Evolutionary conservation across 495 filamentous ascomycete species (phyloP).

Genomic region (Aspergillus bridgeri): DNA sequence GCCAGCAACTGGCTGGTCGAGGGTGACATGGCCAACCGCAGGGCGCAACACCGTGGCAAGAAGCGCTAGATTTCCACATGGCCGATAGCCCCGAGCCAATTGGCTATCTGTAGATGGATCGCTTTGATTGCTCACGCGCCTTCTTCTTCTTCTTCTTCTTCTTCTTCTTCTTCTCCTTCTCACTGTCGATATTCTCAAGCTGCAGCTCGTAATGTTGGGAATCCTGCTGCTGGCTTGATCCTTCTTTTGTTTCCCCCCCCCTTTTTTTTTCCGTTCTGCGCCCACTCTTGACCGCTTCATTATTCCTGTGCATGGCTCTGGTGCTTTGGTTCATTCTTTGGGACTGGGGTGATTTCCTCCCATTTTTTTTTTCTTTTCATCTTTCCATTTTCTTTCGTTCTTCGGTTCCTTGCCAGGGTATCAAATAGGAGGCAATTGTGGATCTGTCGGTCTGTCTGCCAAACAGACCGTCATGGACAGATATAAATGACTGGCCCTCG

Average conservation of each 20-base stretch:
- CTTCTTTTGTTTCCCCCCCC: too few relatives aligned
- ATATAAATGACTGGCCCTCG: conserved; percentile 1
- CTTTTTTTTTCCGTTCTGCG: neutral
- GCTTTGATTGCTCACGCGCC: neutral
- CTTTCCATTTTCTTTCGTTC: neutral
- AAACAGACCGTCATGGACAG: neutral
- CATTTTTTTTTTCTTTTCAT: conserved; percentile 15
- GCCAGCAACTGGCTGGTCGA: conserved; percentile 90
- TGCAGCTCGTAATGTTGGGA: neutral
- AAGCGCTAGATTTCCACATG: conserved; percentile 23
- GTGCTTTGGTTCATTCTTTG: conserved; percentile 36
- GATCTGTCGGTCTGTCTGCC: neutral
- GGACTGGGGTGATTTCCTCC: conserved; percentile 13
- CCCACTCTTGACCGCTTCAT: neutral
- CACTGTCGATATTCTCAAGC: conserved; percentile 2
- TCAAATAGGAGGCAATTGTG: conserved; percentile 11
- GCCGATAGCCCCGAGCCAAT: neutral
- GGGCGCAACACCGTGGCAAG: conserved; percentile 18
- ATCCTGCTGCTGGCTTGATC: neutral
- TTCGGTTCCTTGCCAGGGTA: neutral
- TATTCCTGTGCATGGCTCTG: conserved; percentile 34
- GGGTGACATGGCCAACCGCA: conserved; percentile 58
- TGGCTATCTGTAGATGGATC: neutral
- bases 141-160: neutral
- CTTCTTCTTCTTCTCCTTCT: neutral